Evolutionary conservation across 2,329 filamentous ascomycete genomes (phyloP), one percentile per base, ranked within the genome.

Genomic region (Penicillium vulpinum): DNA sequence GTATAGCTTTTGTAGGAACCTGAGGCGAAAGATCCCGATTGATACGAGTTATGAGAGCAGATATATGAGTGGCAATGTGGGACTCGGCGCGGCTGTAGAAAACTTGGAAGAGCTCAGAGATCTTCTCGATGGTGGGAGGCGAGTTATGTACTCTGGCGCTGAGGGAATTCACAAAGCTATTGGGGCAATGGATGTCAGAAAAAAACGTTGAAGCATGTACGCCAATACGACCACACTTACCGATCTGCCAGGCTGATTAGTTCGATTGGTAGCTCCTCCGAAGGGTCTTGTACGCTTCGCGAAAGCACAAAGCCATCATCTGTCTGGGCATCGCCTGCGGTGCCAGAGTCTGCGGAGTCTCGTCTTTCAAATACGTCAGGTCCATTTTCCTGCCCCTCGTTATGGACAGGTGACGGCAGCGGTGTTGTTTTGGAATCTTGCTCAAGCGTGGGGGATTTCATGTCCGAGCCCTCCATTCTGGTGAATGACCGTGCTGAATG

Each of bases 251-350:
- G 78, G 73, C 91, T 94, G 57, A 94, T 84, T 57, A 99, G 85
- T 81, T 99, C 94, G 68, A 97, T 94, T 15, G 94, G 94, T 40
- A 99, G 85, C 69, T 96, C 90, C 67, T 96, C 91, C 61, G 94
- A 88, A 56, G 90, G 88, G 61, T 90, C 84, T 4, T 89, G 79
- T 13, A 80, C 56, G 51, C 69, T 70, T 16, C 68, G 64, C 18
- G 73, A 71, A 9, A 73, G 67, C 16, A 72, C 67, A 38, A 71
- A 72, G n/a, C 65, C 66, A 45, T 74, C 69, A 31, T 72, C 67
- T 33, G 64, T 64, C 33, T 73, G 69, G 43, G 61, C 62, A 52
- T 71, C 69, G 35, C 70, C 69, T 15, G 63, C 67, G 39, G 64
- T 63, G 13, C 65, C 67, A 21, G 67, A 68, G 46, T 73, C 73